A percentile compares a stretch with the other conserved stretches of the same genome.
These are phyloP conservation scores for Smallanthus sonchifolius DNA, from an alignment of 129 eudicot genomes.

Conservation along the genomic window DNA sequence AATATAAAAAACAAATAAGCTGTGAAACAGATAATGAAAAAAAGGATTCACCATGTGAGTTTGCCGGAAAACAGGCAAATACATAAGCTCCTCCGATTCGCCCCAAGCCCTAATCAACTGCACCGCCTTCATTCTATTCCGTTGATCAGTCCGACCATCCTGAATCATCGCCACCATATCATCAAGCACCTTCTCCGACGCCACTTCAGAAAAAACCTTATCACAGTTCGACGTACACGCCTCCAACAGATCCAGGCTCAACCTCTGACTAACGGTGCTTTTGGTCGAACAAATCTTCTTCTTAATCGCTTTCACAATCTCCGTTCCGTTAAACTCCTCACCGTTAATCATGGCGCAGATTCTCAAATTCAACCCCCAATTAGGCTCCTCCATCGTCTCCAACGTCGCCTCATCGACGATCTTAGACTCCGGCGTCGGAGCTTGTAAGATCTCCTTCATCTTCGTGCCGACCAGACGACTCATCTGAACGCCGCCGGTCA, in stretches of 20 bases:
- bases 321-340: conserved; percentile 71
- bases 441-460: conserved; percentile 53
- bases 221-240: conserved; percentile 83
- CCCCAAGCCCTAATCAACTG: conserved; percentile 90
- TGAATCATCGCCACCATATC: conserved; percentile 75
- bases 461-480: conserved; percentile 53
- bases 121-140: conserved; percentile 47
- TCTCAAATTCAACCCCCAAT: conserved; percentile 81
- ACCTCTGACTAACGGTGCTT: conserved; percentile 32
- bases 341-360: conserved; percentile 74
- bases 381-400: conserved; percentile 58
- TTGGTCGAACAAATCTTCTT: conserved; percentile 38
- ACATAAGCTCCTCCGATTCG: conserved; percentile 68
- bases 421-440: conserved; percentile 82
- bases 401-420: conserved; percentile 85
- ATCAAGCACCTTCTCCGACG: conserved; percentile 90
- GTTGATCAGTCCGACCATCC: conserved; percentile 49
- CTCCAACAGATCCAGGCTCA: conserved; percentile 77
- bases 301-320: conserved; percentile 73
- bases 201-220: conserved; percentile 84
- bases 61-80: conserved; percentile 87
- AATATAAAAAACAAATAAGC: neutral
- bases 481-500: conserved; percentile 60
- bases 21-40: neutral
- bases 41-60: conserved; percentile 55